Conservation (phyloP, 2,329 filamentous ascomycete genomes). For the Stachybotrys echinatus region DNA sequence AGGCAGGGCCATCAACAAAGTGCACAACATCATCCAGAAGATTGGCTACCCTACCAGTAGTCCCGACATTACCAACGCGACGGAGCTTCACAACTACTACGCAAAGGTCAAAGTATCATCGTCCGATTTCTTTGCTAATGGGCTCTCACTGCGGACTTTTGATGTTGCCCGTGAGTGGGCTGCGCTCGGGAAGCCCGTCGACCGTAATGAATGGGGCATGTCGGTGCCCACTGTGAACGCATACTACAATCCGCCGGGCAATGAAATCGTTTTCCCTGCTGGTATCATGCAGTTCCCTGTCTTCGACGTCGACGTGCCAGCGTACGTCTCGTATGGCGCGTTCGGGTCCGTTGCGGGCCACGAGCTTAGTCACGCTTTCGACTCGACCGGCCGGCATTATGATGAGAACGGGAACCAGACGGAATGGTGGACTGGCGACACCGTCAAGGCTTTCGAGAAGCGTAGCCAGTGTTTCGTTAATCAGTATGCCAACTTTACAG, state of each 20-base stretch:
- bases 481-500: constrained; percentile 59
- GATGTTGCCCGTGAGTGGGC: constrained; percentile 47
- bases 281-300: constrained; percentile 66
- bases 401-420: constrained; percentile 60
- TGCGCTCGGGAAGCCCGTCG: constrained; percentile 52
- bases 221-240: constrained; percentile 59
- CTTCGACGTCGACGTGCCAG: constrained; percentile 57
- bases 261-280: constrained; percentile 56
- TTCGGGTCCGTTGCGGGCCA: constrained; percentile 65
- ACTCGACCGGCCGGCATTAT: constrained; percentile 59
- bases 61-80: constrained; percentile 56
- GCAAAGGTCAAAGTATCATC: constrained; percentile 42
- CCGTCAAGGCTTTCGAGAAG: constrained; percentile 51
- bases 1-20: constrained; percentile 56
- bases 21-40: constrained; percentile 62
- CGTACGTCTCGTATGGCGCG: constrained; percentile 64
- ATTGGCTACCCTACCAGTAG: constrained; percentile 63
- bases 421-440: constrained; percentile 61
- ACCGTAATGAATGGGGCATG: constrained; percentile 57
- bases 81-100: constrained; percentile 53
- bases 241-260: constrained; percentile 59
- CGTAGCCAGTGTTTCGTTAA: constrained; percentile 61
- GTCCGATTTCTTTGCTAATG: constrained; percentile 58
- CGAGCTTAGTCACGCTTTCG: constrained; percentile 66
- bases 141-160: constrained; percentile 43